A percentile compares a stretch with the other conserved stretches of the same genome.
Evolutionary conservation across 352 stramenopile genomes (phyloP).

Genomic region (Thraustochytrium striatum): DNA sequence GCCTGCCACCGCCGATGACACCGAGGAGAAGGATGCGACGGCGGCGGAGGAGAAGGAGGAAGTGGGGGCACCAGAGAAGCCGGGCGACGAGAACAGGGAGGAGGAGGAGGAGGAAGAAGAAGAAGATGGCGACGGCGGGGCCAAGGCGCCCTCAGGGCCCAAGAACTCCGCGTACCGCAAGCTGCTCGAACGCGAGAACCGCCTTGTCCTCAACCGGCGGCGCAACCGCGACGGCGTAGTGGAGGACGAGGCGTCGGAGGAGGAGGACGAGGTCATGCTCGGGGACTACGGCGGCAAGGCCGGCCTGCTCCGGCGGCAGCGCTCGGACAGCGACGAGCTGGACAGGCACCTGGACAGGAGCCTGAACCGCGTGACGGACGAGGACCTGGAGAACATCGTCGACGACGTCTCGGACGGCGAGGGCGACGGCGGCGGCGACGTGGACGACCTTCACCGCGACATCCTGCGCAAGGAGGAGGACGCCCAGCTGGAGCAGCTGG

Average conservation of each 20-base stretch:
- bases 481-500: conserved; percentile 14
- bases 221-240: not conserved
- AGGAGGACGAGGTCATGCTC: conserved; percentile 3
- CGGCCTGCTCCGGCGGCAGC: not conserved
- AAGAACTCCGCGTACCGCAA: conserved; percentile 1
- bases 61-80: too few relatives aligned
- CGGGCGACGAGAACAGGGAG: too few relatives aligned
- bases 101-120: not conserved
- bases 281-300: not conserved
- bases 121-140: not conserved
- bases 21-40: not conserved
- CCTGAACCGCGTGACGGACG: conserved; percentile 13
- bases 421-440: conserved; percentile 25
- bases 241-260: conserved; percentile 22
- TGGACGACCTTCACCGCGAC: conserved; percentile 1
- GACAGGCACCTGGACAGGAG: conserved; percentile 9
- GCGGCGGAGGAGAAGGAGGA: not conserved
- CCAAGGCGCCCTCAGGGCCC: not conserved
- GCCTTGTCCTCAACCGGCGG: not conserved
- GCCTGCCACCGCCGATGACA: not conserved
- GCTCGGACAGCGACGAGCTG: conserved; percentile 19
- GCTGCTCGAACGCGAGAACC: conserved; percentile 33
- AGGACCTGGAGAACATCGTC: conserved; percentile 37
- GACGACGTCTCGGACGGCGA: conserved; percentile 38
- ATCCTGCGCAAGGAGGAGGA: conserved; percentile 16